Percentiles rank a stretch among this genome's conserved stretches.
Evolutionary conservation across 2,329 filamentous ascomycete species (phyloP).

Genomic region (Fusarium chlamydosporum): DNA sequence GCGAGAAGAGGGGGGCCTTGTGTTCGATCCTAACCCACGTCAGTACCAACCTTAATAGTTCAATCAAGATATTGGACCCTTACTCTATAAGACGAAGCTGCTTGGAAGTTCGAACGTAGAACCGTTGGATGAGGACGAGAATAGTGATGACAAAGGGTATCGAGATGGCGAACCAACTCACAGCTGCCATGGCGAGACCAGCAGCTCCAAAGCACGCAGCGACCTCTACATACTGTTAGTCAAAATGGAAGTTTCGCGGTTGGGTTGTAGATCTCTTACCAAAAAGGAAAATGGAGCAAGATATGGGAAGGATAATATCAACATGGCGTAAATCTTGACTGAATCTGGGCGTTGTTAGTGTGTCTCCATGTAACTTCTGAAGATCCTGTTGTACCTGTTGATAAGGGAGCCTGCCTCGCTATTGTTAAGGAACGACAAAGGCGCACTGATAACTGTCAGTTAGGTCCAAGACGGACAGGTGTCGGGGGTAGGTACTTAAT

Average conservation of each 20-base stretch:
- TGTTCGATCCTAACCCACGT: conserved; percentile 48
- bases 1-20: conserved; percentile 54
- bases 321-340: conserved; percentile 61
- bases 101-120: conserved; percentile 69
- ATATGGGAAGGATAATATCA: conserved; percentile 56
- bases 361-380: rapidly evolving
- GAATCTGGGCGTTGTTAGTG: conserved; percentile 51
- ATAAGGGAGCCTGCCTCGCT: conserved; percentile 50
- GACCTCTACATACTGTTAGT: conserved; percentile 43
- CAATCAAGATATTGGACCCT: neutral
- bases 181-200: conserved; percentile 60
- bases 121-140: conserved; percentile 63
- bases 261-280: conserved; percentile 22
- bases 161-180: conserved; percentile 61
- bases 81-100: conserved; percentile 67
- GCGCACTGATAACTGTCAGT: conserved; percentile 39
- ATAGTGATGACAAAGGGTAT: conserved; percentile 60
- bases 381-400: conserved; percentile 42
- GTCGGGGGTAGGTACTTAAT: conserved; percentile 40
- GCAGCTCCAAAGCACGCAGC: conserved; percentile 59
- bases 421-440: conserved; percentile 50
- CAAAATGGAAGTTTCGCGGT: too few relatives aligned
- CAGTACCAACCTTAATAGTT: neutral
- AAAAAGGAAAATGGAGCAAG: conserved; percentile 48
- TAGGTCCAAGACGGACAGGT: rapidly evolving